Conservation (phyloP, 768 basidiomycete species). For the Boletus eberwhitei region DNA sequence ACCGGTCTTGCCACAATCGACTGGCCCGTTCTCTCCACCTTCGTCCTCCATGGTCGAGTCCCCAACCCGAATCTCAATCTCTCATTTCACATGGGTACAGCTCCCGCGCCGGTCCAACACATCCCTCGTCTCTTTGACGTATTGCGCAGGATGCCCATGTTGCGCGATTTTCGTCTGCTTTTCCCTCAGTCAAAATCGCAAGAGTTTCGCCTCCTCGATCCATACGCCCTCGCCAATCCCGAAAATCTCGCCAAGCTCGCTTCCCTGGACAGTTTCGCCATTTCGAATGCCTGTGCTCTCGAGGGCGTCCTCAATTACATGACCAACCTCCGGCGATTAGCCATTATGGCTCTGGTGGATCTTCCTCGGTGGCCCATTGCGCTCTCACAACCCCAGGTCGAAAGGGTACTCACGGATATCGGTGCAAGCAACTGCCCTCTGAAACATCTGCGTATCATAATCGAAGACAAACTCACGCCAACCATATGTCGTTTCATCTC, state of each 20-base stretch:
- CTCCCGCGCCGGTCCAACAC: neutral
- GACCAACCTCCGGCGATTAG: slow-evolving; percentile 27
- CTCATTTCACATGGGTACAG: slow-evolving; percentile 13
- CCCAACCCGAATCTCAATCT: slow-evolving; percentile 16
- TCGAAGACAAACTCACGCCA: slow-evolving; percentile 36
- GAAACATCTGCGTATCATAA: slow-evolving; percentile 33
- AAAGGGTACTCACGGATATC: slow-evolving; percentile 27
- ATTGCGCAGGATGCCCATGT: slow-evolving; percentile 28
- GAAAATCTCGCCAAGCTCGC: slow-evolving; percentile 29
- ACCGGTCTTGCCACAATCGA: slow-evolving; percentile 28
- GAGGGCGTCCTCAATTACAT: slow-evolving; percentile 30
- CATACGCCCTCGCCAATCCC: slow-evolving; percentile 15
- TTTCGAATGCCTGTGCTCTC: slow-evolving; percentile 34
- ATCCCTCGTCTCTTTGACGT: slow-evolving; percentile 26
- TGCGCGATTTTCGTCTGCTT: slow-evolving; percentile 31
- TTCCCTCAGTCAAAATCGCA: slow-evolving; percentile 29
- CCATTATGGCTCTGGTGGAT: slow-evolving; percentile 33
- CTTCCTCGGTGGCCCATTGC: slow-evolving; percentile 37
- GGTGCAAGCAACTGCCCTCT: slow-evolving; percentile 32
- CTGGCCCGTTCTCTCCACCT: slow-evolving; percentile 30
- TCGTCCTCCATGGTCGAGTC: slow-evolving; percentile 31
- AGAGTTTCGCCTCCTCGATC: slow-evolving; percentile 29
- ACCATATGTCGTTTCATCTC: slow-evolving; percentile 29
- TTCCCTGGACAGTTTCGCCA: slow-evolving; percentile 33
- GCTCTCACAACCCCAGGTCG: slow-evolving; percentile 32